Conservation (phyloP, 2,329 filamentous ascomycete species). For the Monilinia fructigena region DNA sequence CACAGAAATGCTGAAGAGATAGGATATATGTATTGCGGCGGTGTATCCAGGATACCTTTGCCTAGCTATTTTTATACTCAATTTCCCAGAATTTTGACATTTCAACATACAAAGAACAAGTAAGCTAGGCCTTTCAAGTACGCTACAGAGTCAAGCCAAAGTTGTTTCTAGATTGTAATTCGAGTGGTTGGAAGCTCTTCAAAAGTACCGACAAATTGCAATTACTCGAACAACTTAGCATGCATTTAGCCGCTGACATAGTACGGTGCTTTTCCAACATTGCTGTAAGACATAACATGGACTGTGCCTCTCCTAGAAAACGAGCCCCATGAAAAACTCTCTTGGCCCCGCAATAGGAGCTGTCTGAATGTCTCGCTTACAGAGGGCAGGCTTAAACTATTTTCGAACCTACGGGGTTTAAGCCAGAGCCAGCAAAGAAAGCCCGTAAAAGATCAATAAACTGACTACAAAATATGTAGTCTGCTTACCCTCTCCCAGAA, state of each 20-base stretch:
- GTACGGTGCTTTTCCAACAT: background rate
- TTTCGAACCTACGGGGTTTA: background rate
- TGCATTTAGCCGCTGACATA: background rate
- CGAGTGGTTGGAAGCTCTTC: background rate
- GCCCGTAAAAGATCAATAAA: background rate
- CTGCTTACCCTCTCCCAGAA: background rate
- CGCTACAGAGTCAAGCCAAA: background rate
- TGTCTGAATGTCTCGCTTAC: conserved; percentile 1
- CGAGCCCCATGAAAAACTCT: background rate
- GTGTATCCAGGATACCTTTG: no score
- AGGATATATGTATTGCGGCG: no score
- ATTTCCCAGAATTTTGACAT: background rate
- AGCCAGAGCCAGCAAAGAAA: background rate
- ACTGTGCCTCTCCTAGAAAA: background rate
- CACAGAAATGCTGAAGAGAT: no score
- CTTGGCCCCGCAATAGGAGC: background rate
- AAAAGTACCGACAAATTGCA: background rate
- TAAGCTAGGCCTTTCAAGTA: background rate
- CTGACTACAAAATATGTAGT: background rate
- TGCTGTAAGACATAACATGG: background rate
- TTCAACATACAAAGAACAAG: background rate
- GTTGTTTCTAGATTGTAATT: background rate
- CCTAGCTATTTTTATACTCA: no score
- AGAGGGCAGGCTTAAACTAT: background rate
- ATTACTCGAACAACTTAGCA: no score